Evolutionary conservation across 2,329 filamentous ascomycete species (phyloP), one percentile per base, ranked within the genome.

Genomic region (Alternaria ventricosa): DNA sequence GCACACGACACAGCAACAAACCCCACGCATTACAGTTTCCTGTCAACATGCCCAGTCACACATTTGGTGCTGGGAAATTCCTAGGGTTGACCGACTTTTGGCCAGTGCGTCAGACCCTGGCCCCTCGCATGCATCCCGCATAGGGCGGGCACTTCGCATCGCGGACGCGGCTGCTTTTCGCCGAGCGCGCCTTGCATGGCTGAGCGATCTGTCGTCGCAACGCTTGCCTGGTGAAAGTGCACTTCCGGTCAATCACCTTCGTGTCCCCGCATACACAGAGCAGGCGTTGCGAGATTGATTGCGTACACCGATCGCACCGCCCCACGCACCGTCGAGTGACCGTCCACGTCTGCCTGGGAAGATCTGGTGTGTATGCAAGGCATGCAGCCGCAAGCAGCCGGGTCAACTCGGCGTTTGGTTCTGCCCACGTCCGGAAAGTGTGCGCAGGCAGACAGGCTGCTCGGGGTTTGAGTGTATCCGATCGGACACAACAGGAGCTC

Each of bases 21-120:
- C n/a, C 36, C 36, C 43, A 36, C 46, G 55, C 63, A 44, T 45
- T 44, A 25, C 33, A 53, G 41, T 23, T 27, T 43, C 18, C 18
- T 47, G 49, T 43, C 44, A 50, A 55, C 55, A 43, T 43, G 49
- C 50, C 41, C 55, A 55, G 56, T 62, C 61, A 63, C 55, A 63
- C 28, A 18, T 55, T 8, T 55, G 28, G 25, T 55, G 28, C 30
- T 20, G 18, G 46, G n/a, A 59, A 63, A 55, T 20, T 60, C 36
- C 57, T 51, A 23, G 54, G 41, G 36, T 67, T 65, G 68, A 70
- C 64, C 68, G 68, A 67, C 66, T 65, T 69, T 69, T 70, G 62
- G 61, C 57, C 64, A 64, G 61, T 68, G 68, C 66, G 57, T 41
- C 53, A 46, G 51, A 64, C 56, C 63, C 65, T 65, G 54, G 59